Conservation (phyloP, 1,284 basidiomycete species). For the Xerocomus alliaceus region DNA sequence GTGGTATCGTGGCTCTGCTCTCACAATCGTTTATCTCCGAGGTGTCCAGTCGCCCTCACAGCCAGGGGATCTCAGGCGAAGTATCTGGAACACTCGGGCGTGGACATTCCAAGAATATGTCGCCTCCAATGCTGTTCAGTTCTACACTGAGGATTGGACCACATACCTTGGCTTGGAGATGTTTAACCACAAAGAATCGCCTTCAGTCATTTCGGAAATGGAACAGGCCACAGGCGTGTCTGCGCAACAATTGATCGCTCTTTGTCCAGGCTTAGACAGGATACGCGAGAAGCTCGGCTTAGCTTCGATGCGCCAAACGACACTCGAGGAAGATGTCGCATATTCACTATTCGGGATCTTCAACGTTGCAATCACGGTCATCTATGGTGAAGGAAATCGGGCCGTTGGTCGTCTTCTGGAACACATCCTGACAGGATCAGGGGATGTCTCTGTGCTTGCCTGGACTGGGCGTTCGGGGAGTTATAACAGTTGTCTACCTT, state of each 20-base stretch:
- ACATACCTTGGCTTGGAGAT: constrained; percentile 16
- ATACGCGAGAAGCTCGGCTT: constrained; percentile 18
- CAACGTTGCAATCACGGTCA: neutral
- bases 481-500: constrained; percentile 1
- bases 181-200: constrained; percentile 18
- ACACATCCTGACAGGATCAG: neutral
- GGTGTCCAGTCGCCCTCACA: constrained; percentile 4
- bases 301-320: constrained; percentile 16
- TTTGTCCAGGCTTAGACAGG: constrained; percentile 8
- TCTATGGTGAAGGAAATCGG: neutral
- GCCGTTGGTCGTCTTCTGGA: constrained; percentile 9
- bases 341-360: constrained; percentile 1
- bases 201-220: constrained; percentile 11
- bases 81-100: constrained; percentile 20
- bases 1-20: neutral
- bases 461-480: constrained; percentile 1
- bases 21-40: constrained; percentile 2
- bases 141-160: constrained; percentile 23
- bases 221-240: neutral
- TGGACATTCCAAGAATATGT: constrained; percentile 20
- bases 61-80: neutral
- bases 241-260: neutral
- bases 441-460: constrained; percentile 3
- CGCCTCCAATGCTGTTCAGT: neutral
- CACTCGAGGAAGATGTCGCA: constrained; percentile 4